Evolutionary conservation across 1,284 basidiomycete species (phyloP).

Genomic region (Boletus calvinii): DNA sequence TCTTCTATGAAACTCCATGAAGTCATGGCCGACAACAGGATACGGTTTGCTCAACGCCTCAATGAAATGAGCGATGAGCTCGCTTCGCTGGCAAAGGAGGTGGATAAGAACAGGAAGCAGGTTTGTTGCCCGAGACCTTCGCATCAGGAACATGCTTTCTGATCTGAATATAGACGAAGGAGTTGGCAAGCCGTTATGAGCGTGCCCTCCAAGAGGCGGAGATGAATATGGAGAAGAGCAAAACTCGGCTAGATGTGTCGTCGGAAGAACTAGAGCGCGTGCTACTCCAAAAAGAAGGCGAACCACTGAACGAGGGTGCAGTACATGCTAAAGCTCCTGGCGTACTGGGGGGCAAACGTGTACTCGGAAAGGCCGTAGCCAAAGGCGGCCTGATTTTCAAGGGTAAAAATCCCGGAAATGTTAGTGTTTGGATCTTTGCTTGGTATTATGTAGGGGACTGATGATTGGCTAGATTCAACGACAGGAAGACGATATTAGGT

Average conservation of each 20-base stretch:
- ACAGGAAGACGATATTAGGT: slow-evolving; percentile 93
- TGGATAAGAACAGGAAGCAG: slow-evolving; percentile 90
- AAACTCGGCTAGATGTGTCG: slow-evolving; percentile 81
- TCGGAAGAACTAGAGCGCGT: slow-evolving; percentile 95
- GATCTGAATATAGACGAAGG: slow-evolving; percentile 68
- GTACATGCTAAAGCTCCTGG: slow-evolving; percentile 58
- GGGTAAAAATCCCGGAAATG: slow-evolving; percentile 91
- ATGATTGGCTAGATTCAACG: slow-evolving; percentile 66
- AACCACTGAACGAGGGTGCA: slow-evolving; percentile 78
- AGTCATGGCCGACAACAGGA: slow-evolving; percentile 81
- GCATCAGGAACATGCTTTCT: slow-evolving; percentile 11
- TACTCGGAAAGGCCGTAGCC: slow-evolving; percentile 83
- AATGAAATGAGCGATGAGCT: slow-evolving; percentile 97
- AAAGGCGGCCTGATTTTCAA: slow-evolving; percentile 91
- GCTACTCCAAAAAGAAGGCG: slow-evolving; percentile 93
- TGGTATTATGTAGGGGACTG: slow-evolving; percentile 2
- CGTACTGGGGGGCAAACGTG: slow-evolving; percentile 69
- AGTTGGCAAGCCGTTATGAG: slow-evolving; percentile 86
- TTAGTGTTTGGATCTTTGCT: slow-evolving; percentile 36
- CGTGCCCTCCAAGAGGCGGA: slow-evolving; percentile 90
- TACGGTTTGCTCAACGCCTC: slow-evolving; percentile 83
- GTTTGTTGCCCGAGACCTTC: slow-evolving; percentile 42
- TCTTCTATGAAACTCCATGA: slow-evolving; percentile 87
- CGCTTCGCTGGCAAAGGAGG: slow-evolving; percentile 82
- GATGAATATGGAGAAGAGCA: slow-evolving; percentile 83